A percentile compares a stretch with the other conserved stretches of the same genome.
phyloP scores from a whole-genome alignment of 1,284 basidiomycete species.

The Veloboletus limbatus region DNA sequence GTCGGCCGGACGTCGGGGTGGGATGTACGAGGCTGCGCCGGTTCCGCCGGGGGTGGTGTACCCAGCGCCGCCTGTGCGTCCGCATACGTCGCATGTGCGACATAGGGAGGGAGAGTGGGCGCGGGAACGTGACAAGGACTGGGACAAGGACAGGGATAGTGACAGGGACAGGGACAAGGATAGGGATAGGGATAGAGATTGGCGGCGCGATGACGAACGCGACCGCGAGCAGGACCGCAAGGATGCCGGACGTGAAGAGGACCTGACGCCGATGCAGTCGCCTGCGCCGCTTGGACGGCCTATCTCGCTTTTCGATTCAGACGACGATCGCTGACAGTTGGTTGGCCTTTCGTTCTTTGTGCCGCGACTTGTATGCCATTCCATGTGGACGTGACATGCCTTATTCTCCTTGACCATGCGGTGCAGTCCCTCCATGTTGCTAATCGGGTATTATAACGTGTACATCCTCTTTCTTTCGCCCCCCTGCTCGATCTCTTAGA shows the following conservation, averaged over 20 bases:
- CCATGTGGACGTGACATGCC: too few species aligned
- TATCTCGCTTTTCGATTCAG: constrained; percentile 34
- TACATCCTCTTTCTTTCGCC: too few species aligned
- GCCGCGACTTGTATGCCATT: too few species aligned
- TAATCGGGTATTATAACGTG: too few species aligned
- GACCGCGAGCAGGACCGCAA: constrained; percentile 1
- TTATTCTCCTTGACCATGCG: too few species aligned
- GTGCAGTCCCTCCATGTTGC: too few species aligned
- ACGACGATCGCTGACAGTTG: too few species aligned
- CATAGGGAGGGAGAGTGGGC: constrained; percentile 8
- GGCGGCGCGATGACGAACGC: constrained; percentile 9
- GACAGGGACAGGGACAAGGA: neutral
- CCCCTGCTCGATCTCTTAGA: too few species aligned
- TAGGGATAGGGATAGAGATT: neutral
- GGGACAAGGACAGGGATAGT: neutral
- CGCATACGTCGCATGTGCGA: constrained; percentile 25
- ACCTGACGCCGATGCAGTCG: constrained; percentile 15
- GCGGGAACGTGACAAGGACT: neutral
- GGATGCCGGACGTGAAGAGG: neutral
- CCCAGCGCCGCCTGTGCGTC: constrained; percentile 31
- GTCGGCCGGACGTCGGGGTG: constrained; percentile 1
- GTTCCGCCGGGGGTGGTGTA: constrained; percentile 33
- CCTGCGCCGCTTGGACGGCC: constrained; percentile 31
- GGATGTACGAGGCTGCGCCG: constrained; percentile 33
- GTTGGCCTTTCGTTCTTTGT: too few species aligned